Evolutionary conservation across 805 yeast species (phyloP), one percentile per base, ranked within the genome.

Genomic region (Blastobotrys parvus): DNA sequence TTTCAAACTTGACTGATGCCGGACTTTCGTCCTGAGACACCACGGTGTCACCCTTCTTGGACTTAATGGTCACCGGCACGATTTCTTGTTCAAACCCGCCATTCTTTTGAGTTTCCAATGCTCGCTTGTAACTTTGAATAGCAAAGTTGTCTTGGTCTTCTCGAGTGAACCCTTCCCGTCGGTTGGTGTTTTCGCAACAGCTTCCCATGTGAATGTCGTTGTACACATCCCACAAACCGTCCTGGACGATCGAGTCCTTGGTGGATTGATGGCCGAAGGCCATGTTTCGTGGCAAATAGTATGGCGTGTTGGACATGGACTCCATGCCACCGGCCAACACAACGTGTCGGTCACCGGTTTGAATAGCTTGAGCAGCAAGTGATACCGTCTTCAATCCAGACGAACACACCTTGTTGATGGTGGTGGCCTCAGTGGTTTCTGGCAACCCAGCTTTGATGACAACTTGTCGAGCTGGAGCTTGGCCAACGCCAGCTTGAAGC

Each of bases 381-480:
- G 88, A 82, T 49, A 86, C 80, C 18, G 95, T 75, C 69, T 90
- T 89, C 77, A 88, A 71, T 54, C 95, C 97, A 13, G 94, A 82
- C 27, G 97, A 94, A 73, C 97, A 89, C 44, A 89, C 97, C 69
- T 89, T 89, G 75, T 89, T 90, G 54, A 89, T 72, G 32, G 97
- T 84, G 41, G 94, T 76, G 45, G 95, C 94, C 46, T 85, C 84
- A 44, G 88, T 80, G 44, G 75, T 69, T 50, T 81, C 80, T 36
- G 88, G 81, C 45, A 89, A 71, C 8, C 97, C 97, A 13, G 96
- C 82, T 55, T 78, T 81, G 54, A 88, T 59, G 15, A 92, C 95
- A 38, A 89, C 97, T 70, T 89, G 97, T 68, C 97, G 82, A 22
- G 97, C 97, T 35, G 97, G 97, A 42, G 92, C 89, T 68, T 89